These are phyloP conservation scores for Lodderomyces elongisporus DNA, from an alignment of 1,139 yeast species.

Conservation along the genomic window DNA sequence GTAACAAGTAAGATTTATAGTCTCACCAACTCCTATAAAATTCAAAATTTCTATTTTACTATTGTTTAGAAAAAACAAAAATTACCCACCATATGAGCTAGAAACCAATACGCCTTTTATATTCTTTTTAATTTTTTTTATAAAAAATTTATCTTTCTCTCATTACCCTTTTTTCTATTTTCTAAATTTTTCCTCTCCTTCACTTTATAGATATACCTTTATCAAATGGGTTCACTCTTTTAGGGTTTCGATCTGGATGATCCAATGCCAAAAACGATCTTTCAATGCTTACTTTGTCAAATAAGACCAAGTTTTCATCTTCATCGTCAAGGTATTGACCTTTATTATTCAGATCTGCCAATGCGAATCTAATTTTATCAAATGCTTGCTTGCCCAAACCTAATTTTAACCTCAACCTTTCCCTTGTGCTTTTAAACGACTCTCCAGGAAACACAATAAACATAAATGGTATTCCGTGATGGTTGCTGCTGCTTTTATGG, in stretches of 20 bases:
- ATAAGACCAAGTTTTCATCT: conserved; percentile 50
- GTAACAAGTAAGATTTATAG: too few relatives aligned
- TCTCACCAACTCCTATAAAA: too few relatives aligned
- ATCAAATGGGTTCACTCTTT: conserved; percentile 44
- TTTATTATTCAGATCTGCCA: conserved; percentile 41
- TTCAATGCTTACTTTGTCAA: conserved; percentile 47
- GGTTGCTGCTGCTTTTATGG: conserved; percentile 60
- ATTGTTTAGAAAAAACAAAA: too few relatives aligned
- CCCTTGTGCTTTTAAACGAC: conserved; percentile 55
- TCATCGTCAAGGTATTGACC: conserved; percentile 51
- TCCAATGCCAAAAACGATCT: conserved; percentile 67
- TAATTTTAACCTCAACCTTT: conserved; percentile 59
- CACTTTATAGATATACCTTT: conserved; percentile 53
- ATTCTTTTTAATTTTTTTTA: too few relatives aligned
- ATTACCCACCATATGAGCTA: too few relatives aligned
- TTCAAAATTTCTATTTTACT: too few relatives aligned
- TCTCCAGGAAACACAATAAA: conserved; percentile 68
- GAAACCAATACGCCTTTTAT: too few relatives aligned
- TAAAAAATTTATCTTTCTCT: too few relatives aligned
- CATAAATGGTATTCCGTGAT: conserved; percentile 87
- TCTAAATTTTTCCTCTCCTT: background rate
- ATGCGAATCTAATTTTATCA: conserved; percentile 64
- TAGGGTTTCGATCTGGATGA: conserved; percentile 70
- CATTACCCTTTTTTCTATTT: too few relatives aligned
- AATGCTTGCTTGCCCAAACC: conserved; percentile 81